Evolutionary conservation across 2,329 filamentous ascomycete genomes (phyloP), one percentile per base, ranked within the genome.

Genomic region (Colletotrichum sublineola): DNA sequence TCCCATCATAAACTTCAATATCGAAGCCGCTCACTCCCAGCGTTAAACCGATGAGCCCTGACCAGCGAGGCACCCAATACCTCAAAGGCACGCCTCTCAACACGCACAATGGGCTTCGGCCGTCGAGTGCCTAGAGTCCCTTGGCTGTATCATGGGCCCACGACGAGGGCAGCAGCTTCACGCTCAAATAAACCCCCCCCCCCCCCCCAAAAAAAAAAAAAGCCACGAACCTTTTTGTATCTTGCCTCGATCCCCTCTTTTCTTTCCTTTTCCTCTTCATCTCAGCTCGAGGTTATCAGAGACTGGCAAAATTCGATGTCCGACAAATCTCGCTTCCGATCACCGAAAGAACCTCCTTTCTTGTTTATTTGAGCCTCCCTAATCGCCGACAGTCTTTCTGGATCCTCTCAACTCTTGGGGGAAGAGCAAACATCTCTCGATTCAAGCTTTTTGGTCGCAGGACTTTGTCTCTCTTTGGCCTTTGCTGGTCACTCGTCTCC

Each of bases 41-140:
- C 1, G 15, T 18, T 14, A 29, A 29, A 5, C 7, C 2, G 2
- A 11, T 42, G 56, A 18, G 9, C 8, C 14, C 1, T 15, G 40
- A 7, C 8, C 3, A 29, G n/a, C n/a, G 38, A 42, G 15, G n/a
- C 6, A 29, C 7, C n/a, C 36, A 12, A 18, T 18, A 9, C 18
- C 15, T 20, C 38, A 33, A 33, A 24, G 18, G 36, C 18, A 12
- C 46, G 36, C 15, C 15, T 24, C 7, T 46, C 18, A 7, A 15
- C n/a, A 29, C 29, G 38, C 38, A 9, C 38, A 38, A 64, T n/a
- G 38, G 55, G 53, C 65, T 60, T 64, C 52, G 52, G 46, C 38
- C 53, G 58, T 42, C 18, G 14, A 48, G 38, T 52, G 40, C 53
- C 58, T 31, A n/a, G 14, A 33, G 38, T 46, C 29, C 52, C 42